phyloP scores from a whole-genome alignment of 768 basidiomycete genomes.

The Imleria badia region DNA sequence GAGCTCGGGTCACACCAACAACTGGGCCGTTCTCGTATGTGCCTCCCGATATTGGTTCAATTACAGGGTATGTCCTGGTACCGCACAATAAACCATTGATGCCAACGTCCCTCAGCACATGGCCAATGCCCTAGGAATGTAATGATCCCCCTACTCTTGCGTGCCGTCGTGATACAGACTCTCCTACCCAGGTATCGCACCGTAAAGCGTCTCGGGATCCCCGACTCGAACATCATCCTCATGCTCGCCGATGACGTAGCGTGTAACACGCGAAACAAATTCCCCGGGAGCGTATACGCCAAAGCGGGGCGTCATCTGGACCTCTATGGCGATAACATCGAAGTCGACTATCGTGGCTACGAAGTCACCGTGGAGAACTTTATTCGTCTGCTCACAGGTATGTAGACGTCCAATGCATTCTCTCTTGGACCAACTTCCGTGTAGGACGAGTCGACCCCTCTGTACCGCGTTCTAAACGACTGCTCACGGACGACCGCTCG shows the following conservation, averaged over 20 bases:
- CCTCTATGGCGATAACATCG: slow-evolving; percentile 93
- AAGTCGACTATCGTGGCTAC: slow-evolving; percentile 97
- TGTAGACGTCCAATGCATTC: slow-evolving; percentile 17
- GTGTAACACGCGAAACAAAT: slow-evolving; percentile 90
- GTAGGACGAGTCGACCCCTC: slow-evolving; percentile 82
- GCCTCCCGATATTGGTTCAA: slow-evolving; percentile 98
- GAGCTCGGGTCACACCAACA: slow-evolving; percentile 75
- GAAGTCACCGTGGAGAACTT: slow-evolving; percentile 98
- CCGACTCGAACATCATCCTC: slow-evolving; percentile 97
- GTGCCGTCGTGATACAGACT: slow-evolving; percentile 1
- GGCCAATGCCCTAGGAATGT: slow-evolving; percentile 98
- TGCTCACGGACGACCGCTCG: slow-evolving; percentile 85
- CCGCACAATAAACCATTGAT: neutral
- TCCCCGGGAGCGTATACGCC: slow-evolving; percentile 92
- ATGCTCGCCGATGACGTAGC: slow-evolving; percentile 98
- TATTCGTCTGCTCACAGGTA: slow-evolving; percentile 88
- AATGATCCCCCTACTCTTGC: slow-evolving; percentile 18
- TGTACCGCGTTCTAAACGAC: slow-evolving; percentile 87
- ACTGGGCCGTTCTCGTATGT: slow-evolving; percentile 97
- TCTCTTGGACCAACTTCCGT: neutral
- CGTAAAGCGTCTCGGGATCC: slow-evolving; percentile 95
- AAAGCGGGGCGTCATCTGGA: slow-evolving; percentile 80
- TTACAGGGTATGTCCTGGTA: slow-evolving; percentile 68
- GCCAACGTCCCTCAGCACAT: slow-evolving; percentile 68
- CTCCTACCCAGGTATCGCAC: slow-evolving; percentile 79